Base-by-base conservation (phyloP, 2,329 filamentous ascomycete genomes). In the Trichoderma citrinoviride region DNA sequence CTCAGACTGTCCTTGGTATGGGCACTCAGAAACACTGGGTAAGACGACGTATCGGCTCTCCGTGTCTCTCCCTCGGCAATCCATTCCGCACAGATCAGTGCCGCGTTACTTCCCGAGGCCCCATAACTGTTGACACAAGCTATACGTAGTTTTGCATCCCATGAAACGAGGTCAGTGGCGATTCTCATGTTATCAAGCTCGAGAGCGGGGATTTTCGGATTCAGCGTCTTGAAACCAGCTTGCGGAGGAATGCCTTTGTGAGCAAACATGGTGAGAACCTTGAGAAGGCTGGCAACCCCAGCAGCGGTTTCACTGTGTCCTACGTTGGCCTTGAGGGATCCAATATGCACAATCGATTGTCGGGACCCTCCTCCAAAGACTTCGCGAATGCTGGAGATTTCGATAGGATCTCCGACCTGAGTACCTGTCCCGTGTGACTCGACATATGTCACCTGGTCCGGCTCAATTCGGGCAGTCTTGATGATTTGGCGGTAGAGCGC, bases 401-500 rank as follows among this genome's bases (percentile, higher is more conserved):
- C 81, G 15, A 77, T 74, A 0, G 79, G 78, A 66, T 84, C 82
- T 1, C 82, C 82, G 1, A 77, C 77, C 52, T 75, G 73, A 1
- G 82, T 84, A 1, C 81, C 81, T 0, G 82, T 83, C 4, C 81
- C 81, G 65, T 84, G 81, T 6, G 76, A 73, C 68, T 81, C 79
- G n/a, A 80, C 73, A 53, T 77, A 79, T 0, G 70, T 66, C 2
- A 72, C 67, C 25, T 71, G 67, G 10, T 61, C 37, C 1, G 68
- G 65, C 4, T 69, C 43, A 3, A 73, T 56, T 4, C 68, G 65
- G 0, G 71, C 65, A 19, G 65, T 68, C 1, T 76, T 75, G 0
- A 68, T 19, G 3, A 69, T 65, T 19, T 55, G 65, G 1, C 64
- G 47, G 54, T 77, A 79, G 1, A 79, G 71, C 0, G 63, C 64